Conservation (phyloP, 176 grass and related monocot species). For the Oryza nivara region DNA sequence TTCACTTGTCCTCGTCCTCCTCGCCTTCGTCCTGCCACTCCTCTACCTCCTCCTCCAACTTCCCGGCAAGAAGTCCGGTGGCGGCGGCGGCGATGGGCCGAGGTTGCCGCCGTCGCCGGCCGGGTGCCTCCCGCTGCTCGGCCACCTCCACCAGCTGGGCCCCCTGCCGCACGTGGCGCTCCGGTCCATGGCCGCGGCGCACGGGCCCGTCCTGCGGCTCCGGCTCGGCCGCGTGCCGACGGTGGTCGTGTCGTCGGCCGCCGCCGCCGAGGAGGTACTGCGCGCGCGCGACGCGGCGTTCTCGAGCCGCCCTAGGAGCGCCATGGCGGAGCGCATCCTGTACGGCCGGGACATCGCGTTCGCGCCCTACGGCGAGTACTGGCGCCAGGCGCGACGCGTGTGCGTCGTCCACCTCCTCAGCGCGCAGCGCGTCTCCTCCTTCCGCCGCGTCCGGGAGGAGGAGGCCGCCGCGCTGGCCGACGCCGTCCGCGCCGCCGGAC, state of each 20-base stretch:
- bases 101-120: neutral
- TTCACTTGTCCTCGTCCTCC: too few species aligned
- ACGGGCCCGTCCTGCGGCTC: slow-evolving; percentile 62
- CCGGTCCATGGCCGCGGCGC: slow-evolving; percentile 32
- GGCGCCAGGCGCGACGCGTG: slow-evolving; percentile 57
- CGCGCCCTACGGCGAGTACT: slow-evolving; percentile 63
- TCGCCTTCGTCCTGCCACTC: too few species aligned
- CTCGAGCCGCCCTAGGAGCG: slow-evolving; percentile 29
- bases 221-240: slow-evolving; percentile 44
- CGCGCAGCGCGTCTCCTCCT: slow-evolving; percentile 7
- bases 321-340: slow-evolving; percentile 37
- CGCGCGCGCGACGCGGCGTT: slow-evolving; percentile 51
- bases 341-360: slow-evolving; percentile 58
- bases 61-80: too few species aligned
- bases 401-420: slow-evolving; percentile 55
- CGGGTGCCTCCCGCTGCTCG: slow-evolving; percentile 46
- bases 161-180: slow-evolving; percentile 45
- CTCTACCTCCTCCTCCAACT: too few species aligned
- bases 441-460: slow-evolving; percentile 13
- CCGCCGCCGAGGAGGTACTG: slow-evolving; percentile 50
- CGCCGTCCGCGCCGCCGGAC: neutral
- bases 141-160: slow-evolving; percentile 55
- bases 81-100: too few species aligned
- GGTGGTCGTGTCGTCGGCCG: slow-evolving; percentile 58
- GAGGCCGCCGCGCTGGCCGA: slow-evolving; percentile 24